Base-by-base conservation (phyloP, 805 yeast genomes). In the Wickerhamiella hasegawae region DNA sequence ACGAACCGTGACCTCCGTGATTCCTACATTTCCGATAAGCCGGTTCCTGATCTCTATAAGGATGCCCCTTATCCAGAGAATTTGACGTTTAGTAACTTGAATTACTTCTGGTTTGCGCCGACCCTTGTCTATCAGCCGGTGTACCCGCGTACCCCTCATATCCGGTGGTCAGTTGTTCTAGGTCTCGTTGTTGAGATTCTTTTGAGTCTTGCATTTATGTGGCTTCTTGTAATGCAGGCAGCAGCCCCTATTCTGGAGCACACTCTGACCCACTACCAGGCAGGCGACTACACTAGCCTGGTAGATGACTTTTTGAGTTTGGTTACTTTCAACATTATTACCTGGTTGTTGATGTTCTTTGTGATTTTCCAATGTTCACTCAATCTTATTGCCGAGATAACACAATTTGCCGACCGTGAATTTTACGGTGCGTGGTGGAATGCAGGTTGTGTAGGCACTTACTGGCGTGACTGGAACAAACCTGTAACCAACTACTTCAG, bases 361-460 rank as follows among this genome's bases (percentile, higher is more conserved):
- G 49, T 58, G 28, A 43, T 63, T 11, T 65, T 65, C 52, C 69
- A 65, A 37, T 50, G 61, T 30, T 46, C 46, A 33, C 52, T 65
- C 28, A 65, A 65, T 39, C 47, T 63, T 18, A 41, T 62, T 11
- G 70, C 69, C 4, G 70, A 65, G 42, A 33, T 63, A 19, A 55
- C 63, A 27, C 44, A 57, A 14, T 65, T 65, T 39, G 66, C 61
- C 11, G 69, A 65, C 45, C 53, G 69, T 15, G 58, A 60, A 6
- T 65, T 65, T 47, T 65, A 65, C 38, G 58, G 53, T 22, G 66
- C 64, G 40, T 65, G 69, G 70, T 65, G 70, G 70, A 65, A 65
- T 38, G 58, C 67, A 1, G 62, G 63, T n/a, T 58, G 68, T 14
- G 62, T 65, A 10, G 64, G 62, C 15, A 53, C 63, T 14, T 65